A percentile compares a stretch with the other conserved stretches of the same genome.
These are phyloP conservation scores for Penicillium sp. DNA, from an alignment of 2,329 filamentous ascomycete species.

Conservation along the genomic window DNA sequence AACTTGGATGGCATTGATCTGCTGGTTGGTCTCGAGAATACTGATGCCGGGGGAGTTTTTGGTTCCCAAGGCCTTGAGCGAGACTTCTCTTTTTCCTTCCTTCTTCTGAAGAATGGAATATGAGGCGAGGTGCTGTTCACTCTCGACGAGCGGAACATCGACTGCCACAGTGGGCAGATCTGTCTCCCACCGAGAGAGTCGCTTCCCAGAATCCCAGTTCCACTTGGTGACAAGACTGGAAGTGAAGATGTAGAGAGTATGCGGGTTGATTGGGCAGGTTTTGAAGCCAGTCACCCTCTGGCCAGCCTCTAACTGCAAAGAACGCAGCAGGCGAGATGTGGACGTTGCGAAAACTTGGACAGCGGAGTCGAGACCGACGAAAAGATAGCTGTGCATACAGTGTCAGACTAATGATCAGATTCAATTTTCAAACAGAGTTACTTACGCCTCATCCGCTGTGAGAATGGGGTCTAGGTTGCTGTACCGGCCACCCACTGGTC, in stretches of 20 bases:
- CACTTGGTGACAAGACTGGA: conserved; percentile 51
- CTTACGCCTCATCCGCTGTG: conserved; percentile 52
- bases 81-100: conserved; percentile 37
- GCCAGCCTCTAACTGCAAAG: conserved; percentile 53
- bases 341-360: conserved; percentile 74
- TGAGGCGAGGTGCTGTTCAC: conserved; percentile 31
- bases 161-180: conserved; percentile 32
- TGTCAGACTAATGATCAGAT: too few relatives aligned
- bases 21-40: conserved; percentile 28
- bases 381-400: conserved; percentile 54
- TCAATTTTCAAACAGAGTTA: too few relatives aligned
- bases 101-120: conserved; percentile 34
- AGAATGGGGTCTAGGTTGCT: conserved; percentile 53
- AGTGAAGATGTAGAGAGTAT: conserved; percentile 51
- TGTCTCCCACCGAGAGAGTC: conserved; percentile 42
- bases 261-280: conserved; percentile 47
- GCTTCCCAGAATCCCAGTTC: conserved; percentile 51
- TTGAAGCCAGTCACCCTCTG: conserved; percentile 48
- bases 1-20: conserved; percentile 28
- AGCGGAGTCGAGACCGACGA: conserved; percentile 67
- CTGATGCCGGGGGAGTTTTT: conserved; percentile 20
- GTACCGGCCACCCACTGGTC: conserved; percentile 51
- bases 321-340: conserved; percentile 73
- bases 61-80: conserved; percentile 18
- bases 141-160: conserved; percentile 22